phyloP scores from a whole-genome alignment of 2,329 filamentous ascomycete species.

The Microcyclosporella mali region DNA sequence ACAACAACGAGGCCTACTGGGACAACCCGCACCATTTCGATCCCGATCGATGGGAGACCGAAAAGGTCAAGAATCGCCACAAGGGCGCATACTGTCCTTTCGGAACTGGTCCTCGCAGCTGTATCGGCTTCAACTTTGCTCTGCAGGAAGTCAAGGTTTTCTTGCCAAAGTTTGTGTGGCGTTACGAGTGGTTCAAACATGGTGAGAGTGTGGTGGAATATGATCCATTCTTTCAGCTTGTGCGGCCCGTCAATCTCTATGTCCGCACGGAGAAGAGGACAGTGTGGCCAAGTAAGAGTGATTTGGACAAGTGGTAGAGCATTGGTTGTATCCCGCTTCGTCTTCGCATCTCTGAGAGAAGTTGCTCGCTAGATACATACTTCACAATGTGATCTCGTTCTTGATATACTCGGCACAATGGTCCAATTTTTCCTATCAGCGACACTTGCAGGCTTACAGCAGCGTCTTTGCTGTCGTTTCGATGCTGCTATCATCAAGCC shows the following conservation, averaged over 20 bases:
- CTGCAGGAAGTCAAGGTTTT: slow-evolving; percentile 56
- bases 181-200: slow-evolving; percentile 53
- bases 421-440: too few species aligned
- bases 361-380: too few species aligned
- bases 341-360: too few species aligned
- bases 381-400: too few species aligned
- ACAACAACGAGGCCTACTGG: slow-evolving; percentile 52
- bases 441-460: too few species aligned
- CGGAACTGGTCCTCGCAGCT: slow-evolving; percentile 51
- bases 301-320: slow-evolving; percentile 2
- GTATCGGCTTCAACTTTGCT: slow-evolving; percentile 61
- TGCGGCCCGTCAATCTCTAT: slow-evolving; percentile 51
- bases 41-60: slow-evolving; percentile 54
- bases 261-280: slow-evolving; percentile 45
- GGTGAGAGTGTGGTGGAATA: slow-evolving; percentile 50
- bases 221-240: slow-evolving; percentile 55
- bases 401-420: too few species aligned
- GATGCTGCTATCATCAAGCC: too few species aligned
- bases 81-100: slow-evolving; percentile 54
- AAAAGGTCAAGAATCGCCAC: slow-evolving; percentile 48
- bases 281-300: slow-evolving; percentile 40
- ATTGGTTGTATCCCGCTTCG: not conserved
- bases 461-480: too few species aligned
- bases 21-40: slow-evolving; percentile 53
- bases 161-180: slow-evolving; percentile 52